Evolutionary conservation across 73 alveolate genomes (phyloP).

Genomic region (Paramecium pentaurelia): DNA sequence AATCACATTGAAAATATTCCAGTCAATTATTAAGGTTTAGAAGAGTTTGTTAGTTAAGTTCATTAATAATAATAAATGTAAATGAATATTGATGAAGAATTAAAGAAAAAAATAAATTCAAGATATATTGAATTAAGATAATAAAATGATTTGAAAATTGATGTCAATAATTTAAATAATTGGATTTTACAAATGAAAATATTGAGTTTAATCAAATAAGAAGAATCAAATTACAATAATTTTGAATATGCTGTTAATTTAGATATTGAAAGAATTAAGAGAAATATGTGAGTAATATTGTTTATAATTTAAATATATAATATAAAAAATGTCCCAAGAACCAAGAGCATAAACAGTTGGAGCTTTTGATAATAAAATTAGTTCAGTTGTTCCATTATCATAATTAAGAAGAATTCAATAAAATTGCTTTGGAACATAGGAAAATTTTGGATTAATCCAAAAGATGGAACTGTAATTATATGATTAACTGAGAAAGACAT

Average conservation of each 20-base stretch:
- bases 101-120: background rate
- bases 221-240: background rate
- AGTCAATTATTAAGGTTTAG: background rate
- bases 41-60: background rate
- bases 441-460: background rate
- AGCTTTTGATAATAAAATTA: background rate
- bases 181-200: background rate
- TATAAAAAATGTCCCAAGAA: background rate
- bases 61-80: background rate
- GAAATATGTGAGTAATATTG: background rate
- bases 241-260: conserved; percentile 8
- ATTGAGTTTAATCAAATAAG: background rate
- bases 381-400: background rate
- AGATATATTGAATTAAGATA: background rate
- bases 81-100: background rate
- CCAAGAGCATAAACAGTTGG: background rate
- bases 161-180: background rate
- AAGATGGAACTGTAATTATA: conserved; percentile 16
- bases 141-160: background rate
- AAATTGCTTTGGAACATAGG: conserved; percentile 6
- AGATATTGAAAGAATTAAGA: background rate
- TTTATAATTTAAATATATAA: background rate
- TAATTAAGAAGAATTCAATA: background rate
- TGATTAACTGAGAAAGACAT: background rate
- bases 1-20: background rate